Evolutionary conservation across 768 basidiomycete species (phyloP).

Genomic region (Leccinum obscurum): DNA sequence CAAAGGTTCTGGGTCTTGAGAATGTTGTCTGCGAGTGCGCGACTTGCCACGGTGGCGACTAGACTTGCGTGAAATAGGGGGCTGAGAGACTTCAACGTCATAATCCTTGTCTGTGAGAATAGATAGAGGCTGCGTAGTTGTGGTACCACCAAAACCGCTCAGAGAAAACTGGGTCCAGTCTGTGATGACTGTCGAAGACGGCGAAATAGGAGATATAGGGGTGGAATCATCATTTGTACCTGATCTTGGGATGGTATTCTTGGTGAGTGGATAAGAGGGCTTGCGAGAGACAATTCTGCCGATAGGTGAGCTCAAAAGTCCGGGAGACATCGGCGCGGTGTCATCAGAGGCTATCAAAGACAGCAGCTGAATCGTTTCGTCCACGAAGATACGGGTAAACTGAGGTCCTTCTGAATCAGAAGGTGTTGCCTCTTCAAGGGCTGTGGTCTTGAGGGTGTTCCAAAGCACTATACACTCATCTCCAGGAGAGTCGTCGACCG

Average conservation of each 20-base stretch:
- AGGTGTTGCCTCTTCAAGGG: constrained; percentile 31
- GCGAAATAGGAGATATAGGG: constrained; percentile 29
- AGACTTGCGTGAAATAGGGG: constrained; percentile 35
- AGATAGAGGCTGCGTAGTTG: constrained; percentile 42
- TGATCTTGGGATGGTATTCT: constrained; percentile 5
- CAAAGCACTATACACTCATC: constrained; percentile 47
- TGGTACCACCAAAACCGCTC: constrained; percentile 56
- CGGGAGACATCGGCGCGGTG: constrained; percentile 30
- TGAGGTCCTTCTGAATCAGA: constrained; percentile 34
- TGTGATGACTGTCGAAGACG: constrained; percentile 30
- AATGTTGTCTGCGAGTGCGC: constrained; percentile 24
- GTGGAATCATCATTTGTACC: constrained; percentile 24
- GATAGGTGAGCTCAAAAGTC: constrained; percentile 37
- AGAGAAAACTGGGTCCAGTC: constrained; percentile 74
- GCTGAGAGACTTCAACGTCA: constrained; percentile 57
- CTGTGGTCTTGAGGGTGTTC: constrained; percentile 50
- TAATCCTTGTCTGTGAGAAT: constrained; percentile 63
- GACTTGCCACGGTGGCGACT: constrained; percentile 36
- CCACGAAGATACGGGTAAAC: constrained; percentile 58
- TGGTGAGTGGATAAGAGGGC: constrained; percentile 34
- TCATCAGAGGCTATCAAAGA: constrained; percentile 50
- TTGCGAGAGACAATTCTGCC: constrained; percentile 30
- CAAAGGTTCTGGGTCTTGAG: constrained; percentile 19
- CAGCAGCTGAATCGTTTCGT: constrained; percentile 60
- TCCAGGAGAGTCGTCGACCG: constrained; percentile 32